These are phyloP conservation scores for Neofusicoccum ribis DNA, from an alignment of 2,329 filamentous ascomycete genomes.

Conservation along the genomic window DNA sequence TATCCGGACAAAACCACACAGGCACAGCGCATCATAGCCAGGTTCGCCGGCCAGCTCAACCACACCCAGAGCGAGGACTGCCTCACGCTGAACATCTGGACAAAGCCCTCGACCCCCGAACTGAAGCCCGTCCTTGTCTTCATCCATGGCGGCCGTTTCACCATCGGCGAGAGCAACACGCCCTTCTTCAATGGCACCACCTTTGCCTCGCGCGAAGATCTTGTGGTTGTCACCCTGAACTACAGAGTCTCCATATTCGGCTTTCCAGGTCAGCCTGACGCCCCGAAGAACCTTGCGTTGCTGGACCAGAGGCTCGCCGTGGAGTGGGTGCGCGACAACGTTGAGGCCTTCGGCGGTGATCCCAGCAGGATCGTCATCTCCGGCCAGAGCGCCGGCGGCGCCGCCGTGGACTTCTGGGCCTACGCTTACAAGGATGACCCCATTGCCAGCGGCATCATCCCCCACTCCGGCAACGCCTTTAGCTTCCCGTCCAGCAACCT, in stretches of 20 bases:
- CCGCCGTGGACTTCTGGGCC: constrained; percentile 46
- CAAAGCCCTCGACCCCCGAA: constrained; percentile 25
- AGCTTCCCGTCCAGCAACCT: constrained; percentile 32
- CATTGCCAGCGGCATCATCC: constrained; percentile 51
- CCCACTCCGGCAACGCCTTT: constrained; percentile 49
- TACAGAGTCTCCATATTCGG: constrained; percentile 42
- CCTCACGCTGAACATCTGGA: constrained; percentile 37
- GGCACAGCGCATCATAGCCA: not conserved
- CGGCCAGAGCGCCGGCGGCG: constrained; percentile 23
- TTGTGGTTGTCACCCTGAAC: constrained; percentile 26
- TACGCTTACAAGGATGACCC: constrained; percentile 51
- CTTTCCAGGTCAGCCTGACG: constrained; percentile 22
- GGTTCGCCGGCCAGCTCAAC: not conserved
- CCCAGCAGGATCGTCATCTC: constrained; percentile 45
- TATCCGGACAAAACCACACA: not conserved
- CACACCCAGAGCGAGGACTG: constrained; percentile 31
- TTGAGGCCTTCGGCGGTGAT: constrained; percentile 47
- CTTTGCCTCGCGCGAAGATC: constrained; percentile 21
- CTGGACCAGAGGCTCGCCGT: constrained; percentile 41
- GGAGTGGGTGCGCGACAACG: constrained; percentile 44
- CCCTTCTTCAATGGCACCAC: constrained; percentile 6
- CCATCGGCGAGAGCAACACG: constrained; percentile 8
- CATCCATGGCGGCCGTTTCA: constrained; percentile 20
- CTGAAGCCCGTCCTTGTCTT: constrained; percentile 30
- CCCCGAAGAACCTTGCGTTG: constrained; percentile 36